Conservation (phyloP, 2,329 filamentous ascomycete genomes). For the Leptoxyphium fumago region DNA sequence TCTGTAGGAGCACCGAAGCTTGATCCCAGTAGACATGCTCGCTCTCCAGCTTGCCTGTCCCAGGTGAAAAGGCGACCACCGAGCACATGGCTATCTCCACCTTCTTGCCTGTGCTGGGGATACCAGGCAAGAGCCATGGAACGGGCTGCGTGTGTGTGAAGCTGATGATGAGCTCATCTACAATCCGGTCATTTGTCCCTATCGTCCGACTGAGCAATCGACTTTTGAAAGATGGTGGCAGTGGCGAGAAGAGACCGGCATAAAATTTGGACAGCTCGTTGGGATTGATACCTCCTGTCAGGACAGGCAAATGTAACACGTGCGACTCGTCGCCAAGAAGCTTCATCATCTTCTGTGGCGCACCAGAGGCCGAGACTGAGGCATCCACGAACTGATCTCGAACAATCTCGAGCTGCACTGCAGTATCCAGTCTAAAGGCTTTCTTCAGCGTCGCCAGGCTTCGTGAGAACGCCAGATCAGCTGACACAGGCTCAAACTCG, state of each 20-base stretch:
- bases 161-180: conserved; percentile 43
- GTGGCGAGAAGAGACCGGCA: conserved; percentile 38
- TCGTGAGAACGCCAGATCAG: conserved; percentile 55
- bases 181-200: conserved; percentile 39
- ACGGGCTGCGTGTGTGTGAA: conserved; percentile 43
- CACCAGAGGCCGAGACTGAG: conserved; percentile 16
- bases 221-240: conserved; percentile 36
- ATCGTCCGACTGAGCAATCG: conserved; percentile 43
- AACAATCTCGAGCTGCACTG: conserved; percentile 28
- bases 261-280: conserved; percentile 39
- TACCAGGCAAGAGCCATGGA: conserved; percentile 44
- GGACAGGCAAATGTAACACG: conserved; percentile 29
- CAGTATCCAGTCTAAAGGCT: conserved; percentile 38
- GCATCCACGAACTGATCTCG: conserved; percentile 23
- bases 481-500: conserved; percentile 48
- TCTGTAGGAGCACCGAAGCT: conserved; percentile 43
- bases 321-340: conserved; percentile 24
- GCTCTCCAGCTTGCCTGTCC: conserved; percentile 39
- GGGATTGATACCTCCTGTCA: conserved; percentile 30
- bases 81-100: conserved; percentile 28
- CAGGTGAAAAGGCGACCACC: conserved; percentile 41
- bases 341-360: conserved; percentile 23
- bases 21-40: conserved; percentile 51
- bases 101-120: conserved; percentile 40
- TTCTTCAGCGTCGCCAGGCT: conserved; percentile 44